Evolutionary conservation across 225 moss, liverwort and hornwort genomes (phyloP).

Genomic region (Asterella californica): DNA sequence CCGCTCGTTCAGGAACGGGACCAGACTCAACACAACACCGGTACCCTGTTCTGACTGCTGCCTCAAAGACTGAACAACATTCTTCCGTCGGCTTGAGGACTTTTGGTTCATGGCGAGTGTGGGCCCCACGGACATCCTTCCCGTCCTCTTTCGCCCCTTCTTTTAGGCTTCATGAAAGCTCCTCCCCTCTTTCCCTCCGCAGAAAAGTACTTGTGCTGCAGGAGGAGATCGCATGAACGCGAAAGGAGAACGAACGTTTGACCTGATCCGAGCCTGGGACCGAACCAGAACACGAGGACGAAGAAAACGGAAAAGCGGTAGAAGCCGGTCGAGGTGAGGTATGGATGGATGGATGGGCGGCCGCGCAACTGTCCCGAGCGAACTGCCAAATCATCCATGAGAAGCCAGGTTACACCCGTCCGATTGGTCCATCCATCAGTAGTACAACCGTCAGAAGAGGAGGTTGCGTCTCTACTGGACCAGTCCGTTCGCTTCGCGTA

Average conservation of each 20-base stretch:
- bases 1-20: neutral
- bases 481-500: constrained; percentile 16
- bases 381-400: constrained; percentile 5
- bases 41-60: neutral
- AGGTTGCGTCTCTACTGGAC: constrained; percentile 8
- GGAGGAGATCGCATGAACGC: neutral
- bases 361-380: constrained; percentile 13
- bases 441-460: constrained; percentile 13
- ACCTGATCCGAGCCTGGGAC: neutral
- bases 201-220: neutral
- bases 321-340: neutral
- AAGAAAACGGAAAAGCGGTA: neutral
- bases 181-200: constrained; percentile 1
- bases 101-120: neutral
- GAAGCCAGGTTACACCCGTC: neutral
- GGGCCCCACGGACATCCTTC: neutral
- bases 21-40: neutral
- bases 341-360: constrained; percentile 9
- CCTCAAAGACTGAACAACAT: neutral
- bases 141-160: neutral
- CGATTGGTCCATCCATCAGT: neutral
- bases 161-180: neutral
- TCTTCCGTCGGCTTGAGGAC: neutral
- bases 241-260: neutral
- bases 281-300: neutral